Conservation (phyloP, 768 basidiomycete species). For the Pulveroboletus sp. region DNA sequence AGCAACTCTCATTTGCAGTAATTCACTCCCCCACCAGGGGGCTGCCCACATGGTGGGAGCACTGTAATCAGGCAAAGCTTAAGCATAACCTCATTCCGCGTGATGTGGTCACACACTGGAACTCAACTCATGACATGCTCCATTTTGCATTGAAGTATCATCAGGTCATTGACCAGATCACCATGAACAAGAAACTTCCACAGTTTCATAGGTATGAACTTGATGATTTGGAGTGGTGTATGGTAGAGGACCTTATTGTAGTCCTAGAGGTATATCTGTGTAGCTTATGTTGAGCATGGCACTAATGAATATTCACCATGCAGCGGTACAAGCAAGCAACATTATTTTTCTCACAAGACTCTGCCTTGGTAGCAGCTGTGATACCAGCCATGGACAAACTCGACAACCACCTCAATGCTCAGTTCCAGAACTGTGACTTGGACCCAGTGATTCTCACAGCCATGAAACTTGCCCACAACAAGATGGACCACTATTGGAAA, state of each 20-base stretch:
- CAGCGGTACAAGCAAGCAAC: background rate
- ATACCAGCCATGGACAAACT: slow-evolving; percentile 1
- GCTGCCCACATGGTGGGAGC: background rate
- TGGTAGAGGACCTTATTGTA: background rate
- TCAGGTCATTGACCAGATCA: background rate
- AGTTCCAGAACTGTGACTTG: background rate
- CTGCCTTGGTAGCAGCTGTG: background rate
- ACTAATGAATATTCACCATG: background rate
- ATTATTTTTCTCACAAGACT: background rate
- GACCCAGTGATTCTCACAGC: background rate
- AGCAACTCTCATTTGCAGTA: background rate
- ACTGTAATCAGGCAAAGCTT: background rate
- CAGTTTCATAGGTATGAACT: background rate
- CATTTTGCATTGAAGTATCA: background rate
- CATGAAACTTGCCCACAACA: background rate
- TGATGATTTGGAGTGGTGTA: background rate
- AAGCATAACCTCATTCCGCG: background rate
- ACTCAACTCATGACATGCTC: background rate
- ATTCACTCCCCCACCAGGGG: background rate
- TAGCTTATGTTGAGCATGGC: background rate
- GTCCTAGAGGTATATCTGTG: background rate
- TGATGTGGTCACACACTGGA: background rate
- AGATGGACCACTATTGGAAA: slow-evolving; percentile 5
- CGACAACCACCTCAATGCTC: background rate
- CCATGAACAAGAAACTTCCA: background rate